Evolutionary conservation across 352 stramenopile species (phyloP), one percentile per base, ranked within the genome.

Genomic region (Pythium phragmitis): DNA sequence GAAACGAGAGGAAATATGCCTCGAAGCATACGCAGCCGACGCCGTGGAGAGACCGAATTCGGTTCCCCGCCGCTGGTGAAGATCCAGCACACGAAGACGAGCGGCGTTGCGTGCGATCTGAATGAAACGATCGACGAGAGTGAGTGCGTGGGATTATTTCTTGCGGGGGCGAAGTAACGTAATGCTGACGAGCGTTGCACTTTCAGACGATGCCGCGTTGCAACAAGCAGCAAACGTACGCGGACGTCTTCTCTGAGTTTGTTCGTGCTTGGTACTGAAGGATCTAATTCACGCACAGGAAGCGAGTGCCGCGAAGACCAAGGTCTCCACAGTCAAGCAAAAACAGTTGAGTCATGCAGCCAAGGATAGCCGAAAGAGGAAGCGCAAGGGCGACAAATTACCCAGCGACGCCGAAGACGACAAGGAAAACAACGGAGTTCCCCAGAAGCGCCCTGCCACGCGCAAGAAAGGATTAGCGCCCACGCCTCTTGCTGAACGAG

Each of bases 81-180:
- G 28, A 45, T 60, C 4, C 39, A 33, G 19, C 41, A 28, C 34
- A 28, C 42, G 46, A 51, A 49, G 36, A 49, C 19, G 23, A 42
- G 57, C 28, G 13, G 59, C 34, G 26, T n/a, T 0, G 48, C 61
- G 37, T 68, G 61, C 37, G 61, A 58, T 42, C 47, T 68, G 26
- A 59, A 68, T 47, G 61, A 68, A 16, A 63, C 61, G 17, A 59
- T 68, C 46, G 61, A 68, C 57, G 61, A 68, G 46, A 45, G 53
- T 68, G 48, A 51, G 52, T 67, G 33, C 7, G 45, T 16, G 37
- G 37, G 26, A 30, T 30, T 30, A 6, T 16, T 17, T 42, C 7
- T 42, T 12, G 7, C 37, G 1, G 37, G 37, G 37, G 6, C 37
- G 37, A 30, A 42, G 37, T 42, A 16, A 3, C 37, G 37, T 42